A percentile compares a stretch with the other conserved stretches of the same genome.
Conservation (phyloP, 495 filamentous ascomycete species). For the Penicillium paxilli region DNA sequence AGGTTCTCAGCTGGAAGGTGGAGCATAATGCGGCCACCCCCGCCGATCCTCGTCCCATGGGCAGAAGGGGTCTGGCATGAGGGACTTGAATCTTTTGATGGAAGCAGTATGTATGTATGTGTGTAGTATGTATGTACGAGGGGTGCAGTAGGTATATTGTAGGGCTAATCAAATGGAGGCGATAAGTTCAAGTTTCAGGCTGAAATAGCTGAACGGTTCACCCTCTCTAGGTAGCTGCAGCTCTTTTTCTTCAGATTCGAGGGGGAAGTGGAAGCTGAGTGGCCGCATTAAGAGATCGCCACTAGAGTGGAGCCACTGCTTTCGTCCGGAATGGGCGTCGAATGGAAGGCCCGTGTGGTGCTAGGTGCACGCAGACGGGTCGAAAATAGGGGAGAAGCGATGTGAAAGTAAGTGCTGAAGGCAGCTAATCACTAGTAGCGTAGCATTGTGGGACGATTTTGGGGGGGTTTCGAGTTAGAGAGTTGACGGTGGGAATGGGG, state of each 20-base stretch:
- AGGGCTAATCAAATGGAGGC: background rate
- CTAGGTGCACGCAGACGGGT: background rate
- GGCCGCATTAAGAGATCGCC: constrained; percentile 18
- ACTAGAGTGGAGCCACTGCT: constrained; percentile 15
- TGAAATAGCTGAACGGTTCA: background rate
- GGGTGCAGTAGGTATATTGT: no score
- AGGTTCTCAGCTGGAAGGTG: constrained; percentile 2
- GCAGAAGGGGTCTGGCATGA: background rate
- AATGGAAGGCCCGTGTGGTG: background rate
- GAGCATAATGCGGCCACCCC: background rate
- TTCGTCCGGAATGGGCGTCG: constrained; percentile 12
- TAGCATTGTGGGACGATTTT: no score
- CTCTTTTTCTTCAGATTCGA: background rate
- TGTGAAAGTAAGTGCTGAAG: background rate
- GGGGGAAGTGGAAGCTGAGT: background rate
- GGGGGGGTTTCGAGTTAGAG: no score
- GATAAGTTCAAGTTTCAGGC: background rate
- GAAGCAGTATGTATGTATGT: no score
- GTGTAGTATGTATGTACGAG: no score
- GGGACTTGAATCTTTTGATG: no score
- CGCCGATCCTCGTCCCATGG: constrained; percentile 5
- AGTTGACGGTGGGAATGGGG: no score
- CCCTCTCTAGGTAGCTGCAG: background rate
- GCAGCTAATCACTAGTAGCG: background rate
- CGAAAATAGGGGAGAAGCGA: background rate